Conservation (phyloP, 2,329 filamentous ascomycete species). For the Talaromyces albobiverticillius region DNA sequence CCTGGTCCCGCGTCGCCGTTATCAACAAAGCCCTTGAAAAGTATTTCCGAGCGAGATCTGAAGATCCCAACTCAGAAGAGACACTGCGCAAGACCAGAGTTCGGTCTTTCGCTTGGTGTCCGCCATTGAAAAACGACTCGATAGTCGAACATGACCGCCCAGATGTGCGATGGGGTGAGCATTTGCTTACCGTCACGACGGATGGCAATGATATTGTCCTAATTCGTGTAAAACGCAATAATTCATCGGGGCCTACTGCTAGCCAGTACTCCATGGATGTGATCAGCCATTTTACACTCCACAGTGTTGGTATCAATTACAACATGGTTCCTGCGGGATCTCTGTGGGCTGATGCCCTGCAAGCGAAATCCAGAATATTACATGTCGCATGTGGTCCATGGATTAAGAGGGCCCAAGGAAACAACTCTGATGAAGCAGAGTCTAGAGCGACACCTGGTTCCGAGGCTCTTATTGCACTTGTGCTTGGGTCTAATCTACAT, state of each 20-base stretch:
- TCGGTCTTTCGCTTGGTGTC: slow-evolving; percentile 43
- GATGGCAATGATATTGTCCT: slow-evolving; percentile 38
- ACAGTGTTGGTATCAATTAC: slow-evolving; percentile 15
- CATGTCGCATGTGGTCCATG: slow-evolving; percentile 34
- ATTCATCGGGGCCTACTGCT: slow-evolving; percentile 4
- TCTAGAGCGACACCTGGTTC: slow-evolving; percentile 1
- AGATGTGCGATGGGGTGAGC: slow-evolving; percentile 31
- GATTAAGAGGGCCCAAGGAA: slow-evolving; percentile 16
- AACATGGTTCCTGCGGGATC: slow-evolving; percentile 24
- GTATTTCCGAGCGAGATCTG: slow-evolving; percentile 30
- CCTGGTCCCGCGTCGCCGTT: slow-evolving; percentile 54
- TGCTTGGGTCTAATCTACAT: slow-evolving; percentile 28
- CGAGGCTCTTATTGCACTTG: slow-evolving; percentile 26
- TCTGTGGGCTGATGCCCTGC: slow-evolving; percentile 28
- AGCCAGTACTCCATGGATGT: slow-evolving; percentile 24
- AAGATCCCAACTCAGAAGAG: slow-evolving; percentile 19
- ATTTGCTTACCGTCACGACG: slow-evolving; percentile 36
- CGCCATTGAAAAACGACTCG: slow-evolving; percentile 23
- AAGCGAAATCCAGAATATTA: slow-evolving; percentile 22
- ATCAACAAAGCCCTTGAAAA: slow-evolving; percentile 49
- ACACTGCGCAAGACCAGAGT: slow-evolving; percentile 31
- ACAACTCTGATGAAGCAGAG: background rate
- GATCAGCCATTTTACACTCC: slow-evolving; percentile 22
- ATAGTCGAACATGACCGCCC: background rate
- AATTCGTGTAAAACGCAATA: slow-evolving; percentile 23